phyloP scores from a whole-genome alignment of 441 rosid species.

The Raphanus hybrid region DNA sequence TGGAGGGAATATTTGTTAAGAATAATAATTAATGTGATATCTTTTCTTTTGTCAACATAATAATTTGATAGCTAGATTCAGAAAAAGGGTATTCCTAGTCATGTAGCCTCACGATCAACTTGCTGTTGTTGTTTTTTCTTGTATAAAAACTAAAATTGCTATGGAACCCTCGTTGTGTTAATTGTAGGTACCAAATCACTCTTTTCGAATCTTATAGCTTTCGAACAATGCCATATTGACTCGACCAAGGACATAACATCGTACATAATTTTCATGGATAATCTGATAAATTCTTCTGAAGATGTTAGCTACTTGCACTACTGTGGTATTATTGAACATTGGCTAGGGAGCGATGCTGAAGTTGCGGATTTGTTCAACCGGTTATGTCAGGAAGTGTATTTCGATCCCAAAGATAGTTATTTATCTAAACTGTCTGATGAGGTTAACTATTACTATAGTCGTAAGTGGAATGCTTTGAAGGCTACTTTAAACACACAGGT shows the following conservation, averaged over 20 bases:
- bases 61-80: neutral
- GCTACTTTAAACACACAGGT: constrained; percentile 72
- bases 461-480: constrained; percentile 74
- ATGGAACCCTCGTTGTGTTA: neutral
- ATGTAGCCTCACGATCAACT: neutral
- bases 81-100: neutral
- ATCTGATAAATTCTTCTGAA: constrained; percentile 72
- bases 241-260: constrained; percentile 80
- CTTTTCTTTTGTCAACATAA: neutral
- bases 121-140: neutral
- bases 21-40: neutral
- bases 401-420: constrained; percentile 72
- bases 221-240: constrained; percentile 77
- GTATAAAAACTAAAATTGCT: neutral
- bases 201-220: constrained; percentile 84
- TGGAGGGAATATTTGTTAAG: neutral
- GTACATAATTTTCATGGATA: constrained; percentile 83
- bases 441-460: constrained; percentile 60
- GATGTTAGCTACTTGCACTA: constrained; percentile 83
- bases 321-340: constrained; percentile 77
- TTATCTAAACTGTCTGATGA: constrained; percentile 63
- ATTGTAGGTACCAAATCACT: constrained; percentile 65
- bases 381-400: constrained; percentile 82
- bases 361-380: constrained; percentile 86
- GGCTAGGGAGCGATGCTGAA: constrained; percentile 88